These are phyloP conservation scores for Aphanomyces astaci DNA, from an alignment of 352 stramenopile genomes.

Conservation along the genomic window DNA sequence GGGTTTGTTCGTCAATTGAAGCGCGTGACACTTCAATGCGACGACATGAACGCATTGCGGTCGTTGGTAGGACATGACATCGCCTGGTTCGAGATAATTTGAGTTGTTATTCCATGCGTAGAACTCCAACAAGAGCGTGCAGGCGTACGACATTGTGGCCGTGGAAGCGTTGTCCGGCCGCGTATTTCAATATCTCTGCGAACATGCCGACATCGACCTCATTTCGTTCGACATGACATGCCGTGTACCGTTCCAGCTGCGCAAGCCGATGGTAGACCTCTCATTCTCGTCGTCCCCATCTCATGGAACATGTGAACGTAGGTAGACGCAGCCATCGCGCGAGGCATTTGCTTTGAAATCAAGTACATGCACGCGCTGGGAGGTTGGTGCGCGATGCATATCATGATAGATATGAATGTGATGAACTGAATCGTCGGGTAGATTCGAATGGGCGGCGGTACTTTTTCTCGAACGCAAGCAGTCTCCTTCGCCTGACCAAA, in stretches of 20 bases:
- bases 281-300: neutral
- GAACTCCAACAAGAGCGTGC: conserved; percentile 45
- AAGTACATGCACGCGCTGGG: conserved; percentile 68
- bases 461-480: conserved; percentile 81
- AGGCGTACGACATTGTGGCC: conserved; percentile 71
- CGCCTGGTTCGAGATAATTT: neutral
- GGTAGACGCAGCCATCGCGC: conserved; percentile 63
- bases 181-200: conserved; percentile 79
- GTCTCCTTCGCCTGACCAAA: conserved; percentile 60
- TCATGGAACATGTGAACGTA: conserved; percentile 24
- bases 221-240: conserved; percentile 79
- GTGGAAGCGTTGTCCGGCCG: conserved; percentile 51
- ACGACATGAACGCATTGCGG: conserved; percentile 59
- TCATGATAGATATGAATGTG: no score
- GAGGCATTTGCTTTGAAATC: conserved; percentile 69
- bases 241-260: conserved; percentile 69
- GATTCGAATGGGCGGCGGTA: conserved; percentile 71
- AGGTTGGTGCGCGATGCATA: no score
- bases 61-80: conserved; percentile 40
- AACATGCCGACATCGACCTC: conserved; percentile 67
- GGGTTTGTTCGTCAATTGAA: conserved; percentile 44
- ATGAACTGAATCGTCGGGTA: neutral
- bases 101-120: conserved; percentile 24
- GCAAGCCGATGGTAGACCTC: conserved; percentile 45
- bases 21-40: conserved; percentile 64